A percentile compares a stretch with the other conserved stretches of the same genome.
These are phyloP conservation scores for Theileria annulata DNA, from an alignment of 169 alveolate species.

Conservation along the genomic window DNA sequence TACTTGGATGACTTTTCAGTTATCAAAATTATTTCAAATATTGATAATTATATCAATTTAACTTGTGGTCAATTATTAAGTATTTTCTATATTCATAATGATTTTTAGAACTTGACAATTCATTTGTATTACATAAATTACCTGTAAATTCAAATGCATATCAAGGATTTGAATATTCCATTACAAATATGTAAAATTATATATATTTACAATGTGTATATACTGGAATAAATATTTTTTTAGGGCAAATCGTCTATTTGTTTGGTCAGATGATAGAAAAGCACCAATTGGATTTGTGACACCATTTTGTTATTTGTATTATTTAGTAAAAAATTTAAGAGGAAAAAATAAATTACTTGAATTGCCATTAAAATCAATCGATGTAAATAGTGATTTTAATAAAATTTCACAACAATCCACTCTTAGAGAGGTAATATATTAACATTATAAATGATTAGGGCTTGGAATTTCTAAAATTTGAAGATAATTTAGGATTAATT, in stretches of 20 bases:
- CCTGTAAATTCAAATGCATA: not conserved
- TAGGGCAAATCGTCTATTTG: conserved; percentile 37
- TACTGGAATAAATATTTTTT: too few relatives aligned
- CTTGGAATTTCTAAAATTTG: conserved; percentile 2
- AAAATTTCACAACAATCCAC: conserved; percentile 18
- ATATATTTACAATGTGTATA: not conserved
- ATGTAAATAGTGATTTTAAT: not conserved
- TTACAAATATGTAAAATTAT: not conserved
- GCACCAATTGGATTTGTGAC: conserved; percentile 61
- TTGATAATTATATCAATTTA: not conserved
- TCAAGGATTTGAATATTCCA: not conserved
- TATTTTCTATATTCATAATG: not conserved
- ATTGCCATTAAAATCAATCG: conserved; percentile 11
- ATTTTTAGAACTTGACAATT: not conserved
- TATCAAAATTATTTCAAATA: not conserved
- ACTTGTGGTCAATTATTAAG: conserved; percentile 13
- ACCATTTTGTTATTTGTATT: conserved; percentile 36
- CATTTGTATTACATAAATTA: not conserved
- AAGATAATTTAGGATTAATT: conserved; percentile 11
- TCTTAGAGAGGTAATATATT: conserved; percentile 30
- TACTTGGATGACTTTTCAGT: conserved; percentile 54
- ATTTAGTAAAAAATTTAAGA: conserved; percentile 42
- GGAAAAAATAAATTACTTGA: conserved; percentile 22
- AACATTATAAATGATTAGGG: not conserved
- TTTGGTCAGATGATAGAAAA: conserved; percentile 42